Conservation (phyloP, 352 stramenopile species). For the Vaucheria bursata region DNA sequence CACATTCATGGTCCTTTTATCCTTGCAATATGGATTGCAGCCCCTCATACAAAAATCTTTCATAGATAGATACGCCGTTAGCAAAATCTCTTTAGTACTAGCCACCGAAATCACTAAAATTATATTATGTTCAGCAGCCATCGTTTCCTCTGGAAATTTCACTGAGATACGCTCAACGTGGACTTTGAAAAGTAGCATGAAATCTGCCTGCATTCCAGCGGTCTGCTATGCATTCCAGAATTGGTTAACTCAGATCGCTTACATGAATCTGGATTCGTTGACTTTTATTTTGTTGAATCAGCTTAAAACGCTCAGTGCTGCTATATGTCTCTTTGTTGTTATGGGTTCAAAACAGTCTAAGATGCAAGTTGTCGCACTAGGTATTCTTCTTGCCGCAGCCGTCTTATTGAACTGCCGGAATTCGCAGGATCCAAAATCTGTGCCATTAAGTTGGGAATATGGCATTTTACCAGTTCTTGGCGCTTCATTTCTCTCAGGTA, state of each 20-base stretch:
- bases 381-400: slow-evolving; percentile 41
- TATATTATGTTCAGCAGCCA: slow-evolving; percentile 34
- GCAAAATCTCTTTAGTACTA: slow-evolving; percentile 46
- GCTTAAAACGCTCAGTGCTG: slow-evolving; percentile 52
- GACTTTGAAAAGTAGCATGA: slow-evolving; percentile 44
- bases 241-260: slow-evolving; percentile 51
- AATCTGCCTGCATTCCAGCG: slow-evolving; percentile 46
- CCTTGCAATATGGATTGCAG: slow-evolving; percentile 52
- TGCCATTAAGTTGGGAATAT: not conserved
- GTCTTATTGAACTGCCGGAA: slow-evolving; percentile 25
- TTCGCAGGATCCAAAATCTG: not conserved
- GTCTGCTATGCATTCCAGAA: slow-evolving; percentile 53
- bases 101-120: slow-evolving; percentile 49
- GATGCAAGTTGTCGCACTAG: slow-evolving; percentile 46
- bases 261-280: slow-evolving; percentile 51
- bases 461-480: slow-evolving; percentile 34
- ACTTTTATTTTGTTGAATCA: slow-evolving; percentile 56
- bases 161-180: slow-evolving; percentile 31
- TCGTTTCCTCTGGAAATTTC: slow-evolving; percentile 14
- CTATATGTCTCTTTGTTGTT: slow-evolving; percentile 50
- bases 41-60: slow-evolving; percentile 45
- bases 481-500: too few species aligned
- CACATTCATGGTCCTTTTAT: slow-evolving; percentile 39
- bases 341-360: slow-evolving; percentile 49
- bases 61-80: slow-evolving; percentile 41